These are phyloP conservation scores for Cronartium ribicola DNA, from an alignment of 1,284 basidiomycete genomes.

Conservation along the genomic window DNA sequence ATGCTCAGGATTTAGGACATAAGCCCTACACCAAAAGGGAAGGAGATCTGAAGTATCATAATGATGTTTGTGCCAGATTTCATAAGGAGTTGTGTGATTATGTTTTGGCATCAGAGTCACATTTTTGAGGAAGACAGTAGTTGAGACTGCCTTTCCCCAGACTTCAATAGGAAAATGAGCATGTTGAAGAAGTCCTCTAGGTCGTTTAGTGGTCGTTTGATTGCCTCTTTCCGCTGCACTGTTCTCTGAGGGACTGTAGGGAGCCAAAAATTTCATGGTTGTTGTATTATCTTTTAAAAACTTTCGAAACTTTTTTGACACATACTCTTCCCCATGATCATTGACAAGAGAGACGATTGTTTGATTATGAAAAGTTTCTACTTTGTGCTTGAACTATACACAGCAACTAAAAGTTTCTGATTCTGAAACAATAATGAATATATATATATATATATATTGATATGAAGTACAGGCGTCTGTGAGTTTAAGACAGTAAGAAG, in stretches of 20 bases:
- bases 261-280: neutral
- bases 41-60: neutral
- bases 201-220: neutral
- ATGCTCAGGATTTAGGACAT: neutral
- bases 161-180: neutral
- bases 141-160: slow-evolving; percentile 5
- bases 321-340: slow-evolving; percentile 8
- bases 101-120: neutral
- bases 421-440: too few species aligned
- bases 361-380: neutral
- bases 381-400: too few species aligned
- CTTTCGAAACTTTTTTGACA: neutral
- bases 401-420: too few species aligned
- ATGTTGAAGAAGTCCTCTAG: neutral
- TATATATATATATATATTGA: too few species aligned
- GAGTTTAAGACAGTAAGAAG: too few species aligned
- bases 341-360: neutral
- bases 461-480: too few species aligned
- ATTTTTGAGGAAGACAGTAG: neutral
- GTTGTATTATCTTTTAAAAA: neutral
- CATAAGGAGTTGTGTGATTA: neutral
- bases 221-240: neutral
- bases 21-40: neutral
- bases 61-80: neutral
- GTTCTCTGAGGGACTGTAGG: slow-evolving; percentile 1